Base-by-base conservation (phyloP, 495 filamentous ascomycete genomes). In the Hypoxylon rickii region DNA sequence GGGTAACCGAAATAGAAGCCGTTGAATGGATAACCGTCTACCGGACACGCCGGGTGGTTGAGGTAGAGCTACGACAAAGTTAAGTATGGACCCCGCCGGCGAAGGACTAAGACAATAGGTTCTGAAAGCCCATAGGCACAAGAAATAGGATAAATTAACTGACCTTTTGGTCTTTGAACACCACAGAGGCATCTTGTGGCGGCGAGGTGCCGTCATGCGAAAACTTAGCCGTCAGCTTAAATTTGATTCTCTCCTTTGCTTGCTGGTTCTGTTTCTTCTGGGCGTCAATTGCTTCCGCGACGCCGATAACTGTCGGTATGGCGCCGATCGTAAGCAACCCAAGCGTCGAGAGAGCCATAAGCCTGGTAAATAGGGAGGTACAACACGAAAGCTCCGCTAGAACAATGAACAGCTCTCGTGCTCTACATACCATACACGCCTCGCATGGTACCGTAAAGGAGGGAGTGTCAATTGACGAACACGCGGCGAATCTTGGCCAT, bases 1-100 rank as follows among this genome's bases (percentile, higher is more conserved):
- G 83, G 83, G 60, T 84, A 84, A 7, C 74, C 75, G 57, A 85
- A 82, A 67, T 80, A 84, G 61, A 81, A 85, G 10, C 83, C 83
- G 54, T 77, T 76, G 60, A 86, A 84, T 19, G 75, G 77, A 68
- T 81, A 81, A 0, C 76, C 80, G 2, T 70, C 65, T 34, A 73
- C 61, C 12, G 76, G 75, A 33, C 63, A 66, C 10, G 55, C 66
- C 12, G 77, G 76, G 41, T 78, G 72, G 44, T 78, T 76, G 54
- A 79, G 63, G 69, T 71, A 74, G 33, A 79, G 55, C 77, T 79
- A 47, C 13, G 6, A 38, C 12, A 12, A 0, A 19, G 47, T 63
- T 54, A 58, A 54, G 60, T 29, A 38, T 21, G 34, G 7, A 12
- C n/a, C n/a, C n/a, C n/a, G n/a, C n/a, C n/a, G n/a, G n/a, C n/a